A percentile compares a stretch with the other conserved stretches of the same genome.
Evolutionary conservation across 352 stramenopile species (phyloP).

Genomic region (Phytopythium oedochilum): DNA sequence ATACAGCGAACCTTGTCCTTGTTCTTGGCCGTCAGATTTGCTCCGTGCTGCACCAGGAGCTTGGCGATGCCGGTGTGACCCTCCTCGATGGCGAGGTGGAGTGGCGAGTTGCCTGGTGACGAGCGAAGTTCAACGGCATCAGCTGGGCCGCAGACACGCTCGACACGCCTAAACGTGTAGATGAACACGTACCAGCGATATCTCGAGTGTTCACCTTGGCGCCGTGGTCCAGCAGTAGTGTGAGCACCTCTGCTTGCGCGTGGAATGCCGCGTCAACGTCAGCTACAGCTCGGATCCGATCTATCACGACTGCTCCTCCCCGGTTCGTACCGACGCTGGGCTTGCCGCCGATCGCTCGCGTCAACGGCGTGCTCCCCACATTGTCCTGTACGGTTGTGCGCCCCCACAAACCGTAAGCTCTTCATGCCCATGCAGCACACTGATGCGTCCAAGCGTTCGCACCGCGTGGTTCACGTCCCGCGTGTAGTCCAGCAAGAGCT

Average conservation of each 20-base stretch:
- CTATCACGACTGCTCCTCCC: neutral
- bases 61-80: slow-evolving; percentile 57
- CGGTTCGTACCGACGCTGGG: slow-evolving; percentile 36
- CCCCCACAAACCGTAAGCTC: too few species aligned
- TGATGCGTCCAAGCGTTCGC: slow-evolving; percentile 7
- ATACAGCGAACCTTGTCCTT: slow-evolving; percentile 48
- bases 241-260: slow-evolving; percentile 38
- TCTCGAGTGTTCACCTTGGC: slow-evolving; percentile 53
- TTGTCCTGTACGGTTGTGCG: slow-evolving; percentile 31
- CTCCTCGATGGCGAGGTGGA: slow-evolving; percentile 65
- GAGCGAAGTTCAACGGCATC: neutral
- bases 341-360: slow-evolving; percentile 49
- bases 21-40: slow-evolving; percentile 50
- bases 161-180: too few species aligned
- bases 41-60: slow-evolving; percentile 54
- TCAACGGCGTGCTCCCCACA: slow-evolving; percentile 56
- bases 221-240: slow-evolving; percentile 54
- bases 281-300: neutral
- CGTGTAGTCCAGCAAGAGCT: slow-evolving; percentile 67
- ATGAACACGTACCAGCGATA: slow-evolving; percentile 18
- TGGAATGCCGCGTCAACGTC: neutral
- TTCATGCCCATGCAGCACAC: too few species aligned
- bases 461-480: slow-evolving; percentile 58
- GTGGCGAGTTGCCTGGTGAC: slow-evolving; percentile 48
- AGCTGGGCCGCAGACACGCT: neutral